Conservation (phyloP, 768 basidiomycete genomes). For the Lactarius hatsudake region DNA sequence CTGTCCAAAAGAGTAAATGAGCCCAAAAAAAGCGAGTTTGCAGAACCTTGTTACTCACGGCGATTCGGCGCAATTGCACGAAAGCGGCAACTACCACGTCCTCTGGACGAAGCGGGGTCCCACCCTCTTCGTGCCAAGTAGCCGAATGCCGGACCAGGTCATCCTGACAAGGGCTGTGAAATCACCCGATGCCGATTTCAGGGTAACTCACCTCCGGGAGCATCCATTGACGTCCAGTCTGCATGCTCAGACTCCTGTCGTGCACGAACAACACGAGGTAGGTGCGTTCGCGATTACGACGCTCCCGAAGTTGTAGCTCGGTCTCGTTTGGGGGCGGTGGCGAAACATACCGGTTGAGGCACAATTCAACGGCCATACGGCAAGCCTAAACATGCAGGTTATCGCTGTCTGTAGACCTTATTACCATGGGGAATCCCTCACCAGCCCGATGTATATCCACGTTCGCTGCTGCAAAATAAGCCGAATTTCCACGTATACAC, state of each 20-base stretch:
- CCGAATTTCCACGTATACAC: background rate
- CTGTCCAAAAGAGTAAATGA: conserved; percentile 36
- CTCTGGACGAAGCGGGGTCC: conserved; percentile 57
- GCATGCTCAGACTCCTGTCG: conserved; percentile 81
- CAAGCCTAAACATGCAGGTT: conserved; percentile 52
- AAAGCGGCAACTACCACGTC: conserved; percentile 80
- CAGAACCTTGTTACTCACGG: conserved; percentile 45
- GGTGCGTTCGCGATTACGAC: conserved; percentile 81
- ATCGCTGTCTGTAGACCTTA: conserved; percentile 6
- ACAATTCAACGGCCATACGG: conserved; percentile 84
- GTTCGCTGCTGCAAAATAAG: conserved; percentile 51
- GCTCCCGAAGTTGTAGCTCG: conserved; percentile 64
- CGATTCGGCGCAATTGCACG: conserved; percentile 72
- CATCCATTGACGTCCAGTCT: conserved; percentile 88
- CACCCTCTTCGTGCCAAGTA: conserved; percentile 68
- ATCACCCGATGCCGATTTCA: background rate
- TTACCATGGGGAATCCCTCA: conserved; percentile 36
- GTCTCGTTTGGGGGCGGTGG: conserved; percentile 58
- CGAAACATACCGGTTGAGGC: conserved; percentile 66
- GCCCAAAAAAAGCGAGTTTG: background rate
- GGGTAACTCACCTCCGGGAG: conserved; percentile 55
- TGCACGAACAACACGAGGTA: conserved; percentile 85
- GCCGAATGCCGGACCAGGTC: conserved; percentile 68
- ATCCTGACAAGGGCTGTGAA: conserved; percentile 40
- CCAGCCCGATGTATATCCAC: conserved; percentile 87